A percentile compares a stretch with the other conserved stretches of the same genome.
phyloP scores from a whole-genome alignment of 2,329 filamentous ascomycete genomes.

The Neopestalotiopsis sp. region DNA sequence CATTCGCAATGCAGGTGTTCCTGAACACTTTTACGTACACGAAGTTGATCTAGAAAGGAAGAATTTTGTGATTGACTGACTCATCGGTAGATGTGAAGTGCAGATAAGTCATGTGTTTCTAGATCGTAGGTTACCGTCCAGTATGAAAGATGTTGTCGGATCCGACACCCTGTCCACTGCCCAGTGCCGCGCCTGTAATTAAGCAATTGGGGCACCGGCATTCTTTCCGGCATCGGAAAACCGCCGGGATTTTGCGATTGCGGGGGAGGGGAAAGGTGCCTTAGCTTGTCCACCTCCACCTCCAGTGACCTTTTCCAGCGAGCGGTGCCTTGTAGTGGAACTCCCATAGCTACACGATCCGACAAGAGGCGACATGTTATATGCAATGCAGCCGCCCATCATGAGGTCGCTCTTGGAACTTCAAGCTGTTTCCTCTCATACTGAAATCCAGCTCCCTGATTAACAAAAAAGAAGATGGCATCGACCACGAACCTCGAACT shows the following conservation, averaged over 20 bases:
- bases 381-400: neutral
- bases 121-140: neutral
- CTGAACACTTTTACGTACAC: too few species aligned
- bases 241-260: neutral
- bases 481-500: slow-evolving; percentile 8
- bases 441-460: neutral
- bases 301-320: slow-evolving; percentile 1
- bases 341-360: neutral
- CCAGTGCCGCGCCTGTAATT: neutral
- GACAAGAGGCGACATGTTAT: neutral
- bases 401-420: neutral
- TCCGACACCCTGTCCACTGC: neutral
- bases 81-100: neutral
- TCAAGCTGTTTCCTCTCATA: neutral
- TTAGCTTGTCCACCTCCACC: neutral
- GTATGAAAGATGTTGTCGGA: neutral
- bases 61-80: neutral
- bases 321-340: neutral
- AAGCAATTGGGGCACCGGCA: slow-evolving; percentile 1
- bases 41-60: neutral
- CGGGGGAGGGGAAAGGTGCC: too few species aligned
- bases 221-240: slow-evolving; percentile 4
- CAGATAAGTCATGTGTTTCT: neutral
- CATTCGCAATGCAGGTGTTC: too few species aligned
- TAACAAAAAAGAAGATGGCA: neutral